These are phyloP conservation scores for Bonnemaisonia californica DNA, from an alignment of 31 red algal species.

Conservation along the genomic window DNA sequence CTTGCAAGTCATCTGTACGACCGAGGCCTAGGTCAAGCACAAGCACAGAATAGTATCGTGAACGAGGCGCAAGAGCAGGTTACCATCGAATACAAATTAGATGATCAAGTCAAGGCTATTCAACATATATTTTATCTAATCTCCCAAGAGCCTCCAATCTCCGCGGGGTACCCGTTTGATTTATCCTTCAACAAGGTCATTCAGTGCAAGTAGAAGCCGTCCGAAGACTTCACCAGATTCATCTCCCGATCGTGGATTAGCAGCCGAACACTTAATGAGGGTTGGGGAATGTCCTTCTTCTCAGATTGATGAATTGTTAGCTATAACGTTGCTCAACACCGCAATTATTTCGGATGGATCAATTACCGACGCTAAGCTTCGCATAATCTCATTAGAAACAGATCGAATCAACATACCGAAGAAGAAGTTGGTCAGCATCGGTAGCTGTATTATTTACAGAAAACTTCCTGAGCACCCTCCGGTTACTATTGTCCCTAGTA, in stretches of 20 bases:
- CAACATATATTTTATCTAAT: conserved; percentile 9
- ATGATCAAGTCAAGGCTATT: not conserved
- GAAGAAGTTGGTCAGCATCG: too few relatives aligned
- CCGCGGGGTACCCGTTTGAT: not conserved
- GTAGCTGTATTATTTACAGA: too few relatives aligned
- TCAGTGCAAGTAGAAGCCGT: not conserved
- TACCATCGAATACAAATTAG: not conserved
- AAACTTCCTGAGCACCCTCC: too few relatives aligned
- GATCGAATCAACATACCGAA: too few relatives aligned
- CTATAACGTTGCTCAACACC: not conserved
- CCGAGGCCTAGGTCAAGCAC: not conserved
- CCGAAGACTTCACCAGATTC: not conserved
- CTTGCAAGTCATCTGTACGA: not conserved
- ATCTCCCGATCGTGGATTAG: not conserved
- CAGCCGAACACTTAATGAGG: not conserved
- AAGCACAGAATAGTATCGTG: not conserved
- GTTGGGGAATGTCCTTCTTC: not conserved
- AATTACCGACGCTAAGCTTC: not conserved
- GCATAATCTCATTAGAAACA: not conserved
- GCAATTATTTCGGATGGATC: not conserved
- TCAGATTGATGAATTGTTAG: not conserved
- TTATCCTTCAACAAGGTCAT: not conserved
- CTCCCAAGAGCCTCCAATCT: not conserved
- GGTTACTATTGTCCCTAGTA: too few relatives aligned
- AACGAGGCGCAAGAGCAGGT: not conserved